These are phyloP conservation scores for Colletotrichum trifolii DNA, from an alignment of 2,329 filamentous ascomycete species.

Conservation along the genomic window DNA sequence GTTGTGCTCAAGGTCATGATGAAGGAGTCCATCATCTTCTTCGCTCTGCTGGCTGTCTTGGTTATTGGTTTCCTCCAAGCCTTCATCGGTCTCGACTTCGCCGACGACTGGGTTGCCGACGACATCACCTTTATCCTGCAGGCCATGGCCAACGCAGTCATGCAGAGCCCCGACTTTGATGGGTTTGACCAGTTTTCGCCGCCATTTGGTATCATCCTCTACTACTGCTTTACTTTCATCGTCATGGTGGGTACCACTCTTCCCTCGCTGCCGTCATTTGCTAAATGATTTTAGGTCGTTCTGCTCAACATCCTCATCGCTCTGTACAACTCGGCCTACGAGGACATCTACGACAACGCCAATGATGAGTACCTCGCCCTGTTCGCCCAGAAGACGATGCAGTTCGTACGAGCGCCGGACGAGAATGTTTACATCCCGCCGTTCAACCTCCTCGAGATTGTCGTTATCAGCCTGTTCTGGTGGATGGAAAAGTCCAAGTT, in stretches of 20 bases:
- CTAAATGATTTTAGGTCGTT: slow-evolving; percentile 59
- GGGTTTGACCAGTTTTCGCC: slow-evolving; percentile 92
- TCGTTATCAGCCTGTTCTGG: slow-evolving; percentile 85
- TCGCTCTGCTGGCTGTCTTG: slow-evolving; percentile 86
- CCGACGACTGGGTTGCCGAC: slow-evolving; percentile 75
- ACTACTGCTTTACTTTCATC: slow-evolving; percentile 97
- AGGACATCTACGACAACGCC: slow-evolving; percentile 93
- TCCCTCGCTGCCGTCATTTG: not conserved
- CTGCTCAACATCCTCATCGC: slow-evolving; percentile 97
- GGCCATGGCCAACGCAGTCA: slow-evolving; percentile 88
- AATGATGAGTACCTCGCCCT: slow-evolving; percentile 95
- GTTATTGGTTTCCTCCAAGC: slow-evolving; percentile 90
- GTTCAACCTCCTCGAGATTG: slow-evolving; percentile 91
- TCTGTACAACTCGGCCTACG: slow-evolving; percentile 95
- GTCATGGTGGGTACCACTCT: slow-evolving; percentile 76
- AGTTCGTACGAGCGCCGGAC: slow-evolving; percentile 95
- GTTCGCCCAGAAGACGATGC: slow-evolving; percentile 94
- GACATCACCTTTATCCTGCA: slow-evolving; percentile 81
- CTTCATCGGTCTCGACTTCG: slow-evolving; percentile 90
- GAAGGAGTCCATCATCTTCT: slow-evolving; percentile 96
- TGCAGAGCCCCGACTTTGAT: slow-evolving; percentile 90
- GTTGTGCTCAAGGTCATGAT: slow-evolving; percentile 96
- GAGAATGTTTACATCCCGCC: slow-evolving; percentile 98
- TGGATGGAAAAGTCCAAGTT: slow-evolving; percentile 84
- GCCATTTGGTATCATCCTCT: slow-evolving; percentile 93